phyloP scores from a whole-genome alignment of 2,329 filamentous ascomycete species.

The Lasiodiplodia sp. region DNA sequence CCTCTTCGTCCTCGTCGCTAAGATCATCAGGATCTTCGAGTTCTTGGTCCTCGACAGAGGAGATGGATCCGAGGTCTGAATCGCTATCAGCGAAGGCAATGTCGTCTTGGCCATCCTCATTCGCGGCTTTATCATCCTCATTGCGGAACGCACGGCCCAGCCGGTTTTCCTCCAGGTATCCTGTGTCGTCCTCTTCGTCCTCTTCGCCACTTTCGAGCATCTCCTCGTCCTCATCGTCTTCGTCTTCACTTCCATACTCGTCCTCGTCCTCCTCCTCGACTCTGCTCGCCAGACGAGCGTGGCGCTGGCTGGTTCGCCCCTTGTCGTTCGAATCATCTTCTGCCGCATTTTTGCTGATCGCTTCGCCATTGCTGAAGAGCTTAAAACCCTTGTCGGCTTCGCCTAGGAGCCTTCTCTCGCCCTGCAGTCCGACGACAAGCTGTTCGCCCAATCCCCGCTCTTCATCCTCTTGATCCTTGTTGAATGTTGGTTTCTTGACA shows the following conservation, averaged over 20 bases:
- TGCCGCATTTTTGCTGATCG: slow-evolving; percentile 65
- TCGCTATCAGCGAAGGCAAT: slow-evolving; percentile 95
- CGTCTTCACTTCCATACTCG: slow-evolving; percentile 55
- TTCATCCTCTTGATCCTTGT: slow-evolving; percentile 63
- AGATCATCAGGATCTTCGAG: slow-evolving; percentile 57
- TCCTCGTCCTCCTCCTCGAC: slow-evolving; percentile 60
- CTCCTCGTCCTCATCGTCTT: slow-evolving; percentile 62
- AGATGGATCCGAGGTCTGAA: slow-evolving; percentile 91
- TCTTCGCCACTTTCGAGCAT: slow-evolving; percentile 54
- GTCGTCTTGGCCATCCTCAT: slow-evolving; percentile 62
- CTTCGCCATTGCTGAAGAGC: slow-evolving; percentile 80
- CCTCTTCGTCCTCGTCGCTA: slow-evolving; percentile 59
- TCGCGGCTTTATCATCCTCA: slow-evolving; percentile 49
- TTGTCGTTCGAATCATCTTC: slow-evolving; percentile 64
- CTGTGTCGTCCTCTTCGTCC: slow-evolving; percentile 62
- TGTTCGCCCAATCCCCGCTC: slow-evolving; percentile 95
- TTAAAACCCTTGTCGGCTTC: slow-evolving; percentile 83
- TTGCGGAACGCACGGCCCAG: slow-evolving; percentile 62
- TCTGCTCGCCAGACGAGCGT: slow-evolving; percentile 55
- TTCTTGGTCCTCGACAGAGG: slow-evolving; percentile 65
- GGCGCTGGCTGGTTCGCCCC: slow-evolving; percentile 62
- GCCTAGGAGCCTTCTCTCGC: slow-evolving; percentile 80
- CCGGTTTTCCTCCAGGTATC: slow-evolving; percentile 50
- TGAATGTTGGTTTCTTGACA: slow-evolving; percentile 75
- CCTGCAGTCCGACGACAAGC: slow-evolving; percentile 88